A percentile compares a stretch with the other conserved stretches of the same genome.
Evolutionary conservation across 2,329 filamentous ascomycete species (phyloP).

Genomic region (Fusarium udum): DNA sequence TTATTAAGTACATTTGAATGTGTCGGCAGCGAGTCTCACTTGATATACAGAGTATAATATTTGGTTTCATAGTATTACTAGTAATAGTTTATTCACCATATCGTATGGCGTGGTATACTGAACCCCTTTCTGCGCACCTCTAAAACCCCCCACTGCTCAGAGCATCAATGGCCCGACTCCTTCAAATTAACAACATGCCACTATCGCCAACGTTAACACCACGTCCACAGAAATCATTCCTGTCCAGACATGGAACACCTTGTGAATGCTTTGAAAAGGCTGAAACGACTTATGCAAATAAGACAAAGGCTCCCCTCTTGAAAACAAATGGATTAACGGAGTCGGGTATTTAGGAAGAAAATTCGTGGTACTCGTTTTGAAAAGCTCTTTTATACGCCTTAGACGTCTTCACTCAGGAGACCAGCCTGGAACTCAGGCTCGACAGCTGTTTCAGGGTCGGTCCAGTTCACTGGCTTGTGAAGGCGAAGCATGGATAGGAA

Average conservation of each 20-base stretch:
- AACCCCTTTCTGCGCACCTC: conserved; percentile 7
- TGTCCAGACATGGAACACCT: background rate
- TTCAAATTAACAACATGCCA: conserved; percentile 9
- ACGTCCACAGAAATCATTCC: background rate
- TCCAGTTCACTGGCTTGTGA: conserved; percentile 67
- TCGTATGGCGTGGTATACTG: conserved; percentile 20
- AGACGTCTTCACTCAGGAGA: conserved; percentile 39
- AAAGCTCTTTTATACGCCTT: background rate
- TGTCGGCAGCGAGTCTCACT: background rate
- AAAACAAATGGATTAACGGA: background rate
- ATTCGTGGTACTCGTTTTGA: conserved; percentile 16
- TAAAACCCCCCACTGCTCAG: conserved; percentile 7
- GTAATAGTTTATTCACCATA: conserved; percentile 1
- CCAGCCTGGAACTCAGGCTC: conserved; percentile 46
- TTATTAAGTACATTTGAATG: background rate
- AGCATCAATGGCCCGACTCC: background rate
- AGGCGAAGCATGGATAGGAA: conserved; percentile 71
- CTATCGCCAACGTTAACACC: background rate
- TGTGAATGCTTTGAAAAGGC: background rate
- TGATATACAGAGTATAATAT: background rate
- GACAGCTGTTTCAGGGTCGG: conserved; percentile 49
- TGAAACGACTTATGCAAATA: background rate
- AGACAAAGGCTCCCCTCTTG: background rate
- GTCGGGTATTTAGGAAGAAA: background rate
- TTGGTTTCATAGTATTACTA: background rate